Evolutionary conservation across 441 rosid genomes (phyloP).

Genomic region (Theobroma grandiflorum): DNA sequence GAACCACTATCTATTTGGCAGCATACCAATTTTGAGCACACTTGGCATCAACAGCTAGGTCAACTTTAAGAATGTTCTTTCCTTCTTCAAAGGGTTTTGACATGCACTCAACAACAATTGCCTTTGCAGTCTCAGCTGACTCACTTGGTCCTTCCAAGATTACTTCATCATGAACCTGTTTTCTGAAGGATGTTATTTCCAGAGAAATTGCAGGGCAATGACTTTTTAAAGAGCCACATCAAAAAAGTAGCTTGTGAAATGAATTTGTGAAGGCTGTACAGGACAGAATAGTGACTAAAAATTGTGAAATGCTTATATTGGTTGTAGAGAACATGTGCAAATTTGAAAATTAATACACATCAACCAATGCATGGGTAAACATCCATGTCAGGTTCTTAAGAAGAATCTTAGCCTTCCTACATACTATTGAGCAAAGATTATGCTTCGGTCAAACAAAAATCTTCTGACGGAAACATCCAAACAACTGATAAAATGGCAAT

Average conservation of each 20-base stretch:
- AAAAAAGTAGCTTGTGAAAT: not conserved
- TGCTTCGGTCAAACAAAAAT: not conserved
- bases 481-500: not conserved
- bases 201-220: not conserved
- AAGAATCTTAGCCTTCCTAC: not conserved
- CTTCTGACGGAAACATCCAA: not conserved
- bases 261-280: conserved; percentile 5
- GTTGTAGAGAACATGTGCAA: not conserved
- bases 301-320: conserved; percentile 6
- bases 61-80: conserved; percentile 78
- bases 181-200: conserved; percentile 31
- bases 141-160: conserved; percentile 97
- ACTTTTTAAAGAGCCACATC: conserved; percentile 3
- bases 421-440: not conserved
- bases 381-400: not conserved
- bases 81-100: conserved; percentile 76
- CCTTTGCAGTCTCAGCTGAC: conserved; percentile 85
- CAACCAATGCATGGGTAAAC: not conserved
- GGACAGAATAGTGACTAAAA: not conserved
- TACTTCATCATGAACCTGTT: conserved; percentile 98
- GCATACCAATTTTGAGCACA: conserved; percentile 95
- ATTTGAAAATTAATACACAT: not conserved
- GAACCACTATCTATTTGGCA: conserved; percentile 59
- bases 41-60: conserved; percentile 87
- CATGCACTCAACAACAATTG: conserved; percentile 91